Evolutionary conservation across 805 yeast genomes (phyloP), one percentile per base, ranked within the genome.

Genomic region (Metschnikowia picachoensis): DNA sequence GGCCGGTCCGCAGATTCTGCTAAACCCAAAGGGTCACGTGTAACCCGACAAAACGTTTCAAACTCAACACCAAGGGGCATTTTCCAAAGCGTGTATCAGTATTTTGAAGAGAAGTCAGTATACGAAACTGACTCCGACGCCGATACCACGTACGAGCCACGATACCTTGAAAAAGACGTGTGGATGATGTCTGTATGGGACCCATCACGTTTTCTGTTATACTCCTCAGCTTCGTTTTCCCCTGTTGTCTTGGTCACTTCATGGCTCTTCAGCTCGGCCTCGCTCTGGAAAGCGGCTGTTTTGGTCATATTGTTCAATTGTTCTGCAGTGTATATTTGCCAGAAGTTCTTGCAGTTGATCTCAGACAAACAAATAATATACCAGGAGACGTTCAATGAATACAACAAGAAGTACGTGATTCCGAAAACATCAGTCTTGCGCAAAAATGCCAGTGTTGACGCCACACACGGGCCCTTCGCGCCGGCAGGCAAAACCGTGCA

Each of bases 161-260:
- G 50, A 20, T 39, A 41, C 28, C 43, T 51, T 10, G 57, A 68
- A 29, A 66, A 68, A 28, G 66, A 66, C 16, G 73, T 74, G 30
- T 84, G 85, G 79, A 76, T 78, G 47, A 60, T 86, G 35, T 66
- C 65, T 15, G 76, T 84, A 41, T 86, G 95, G 95, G 69, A 72
- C 36, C 92, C 92, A 0, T 74, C 84, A 0, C 70, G 70, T 51
- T 82, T 83, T 59, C 73, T 73, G 30, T 66, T 84, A 6, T 64
- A 69, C 39, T 53, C 85, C 2, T 71, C 78, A 28, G 68, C 78
- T 2, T 62, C 78, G 1, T 81, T 80, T 51, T 81, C 87, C 8
- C 94, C 95, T 0, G 58, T 80, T 9, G 76, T 73, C 39, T 52
- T 79, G 8, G 43, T 73, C 3, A 63, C 76, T 7, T 34, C 51